Base-by-base conservation (phyloP, 768 basidiomycete species). In the Suillus fuscotomentosus region DNA sequence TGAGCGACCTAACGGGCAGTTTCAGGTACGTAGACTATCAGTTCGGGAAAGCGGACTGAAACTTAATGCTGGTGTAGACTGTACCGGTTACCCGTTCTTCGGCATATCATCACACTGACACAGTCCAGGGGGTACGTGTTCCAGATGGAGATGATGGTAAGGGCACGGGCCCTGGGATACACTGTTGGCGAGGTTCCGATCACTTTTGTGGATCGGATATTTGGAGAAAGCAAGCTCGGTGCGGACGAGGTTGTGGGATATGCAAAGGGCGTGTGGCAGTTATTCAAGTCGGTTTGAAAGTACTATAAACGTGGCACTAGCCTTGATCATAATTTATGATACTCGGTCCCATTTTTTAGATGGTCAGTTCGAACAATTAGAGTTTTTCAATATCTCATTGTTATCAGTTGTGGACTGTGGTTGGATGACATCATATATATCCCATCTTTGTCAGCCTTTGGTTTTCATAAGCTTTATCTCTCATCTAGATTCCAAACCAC, bases 91-190 rank as follows among this genome's bases (percentile, higher is more conserved):
- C 82, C 83, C 1, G 95, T 92, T 8, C 81, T 97, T 62, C 85
- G 84, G 56, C 88, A 94, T 68, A 91, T 97, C 71, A 96, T 97
- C 70, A 86, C 89, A 5, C 83, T 89, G 68, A 94, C 91, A 2
- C 84, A 89, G 66, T 94, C 94, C 3, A 91, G 92, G 68, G 95
- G 95, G 10, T 97, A 96, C 70, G 95, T 97, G 38, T 96, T 97
- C 81, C 95, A 97, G 82, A 97, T 97, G 95, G 95, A 97, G 75
- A 97, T 96, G 90, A 96, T 96, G 85, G 95, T 94, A 22, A 86
- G 95, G 1, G 95, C 95, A 5, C 84, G 88, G 24, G 86, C 91
- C 2, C 78, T 93, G 62, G 94, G 92, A 6, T 96, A 94, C 77
- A 86, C 84, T 5, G 88, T 97, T 0, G 95, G 94, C 5, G 95